These are phyloP conservation scores for Nidularia pulvinata DNA, from an alignment of 768 basidiomycete species.

Conservation along the genomic window DNA sequence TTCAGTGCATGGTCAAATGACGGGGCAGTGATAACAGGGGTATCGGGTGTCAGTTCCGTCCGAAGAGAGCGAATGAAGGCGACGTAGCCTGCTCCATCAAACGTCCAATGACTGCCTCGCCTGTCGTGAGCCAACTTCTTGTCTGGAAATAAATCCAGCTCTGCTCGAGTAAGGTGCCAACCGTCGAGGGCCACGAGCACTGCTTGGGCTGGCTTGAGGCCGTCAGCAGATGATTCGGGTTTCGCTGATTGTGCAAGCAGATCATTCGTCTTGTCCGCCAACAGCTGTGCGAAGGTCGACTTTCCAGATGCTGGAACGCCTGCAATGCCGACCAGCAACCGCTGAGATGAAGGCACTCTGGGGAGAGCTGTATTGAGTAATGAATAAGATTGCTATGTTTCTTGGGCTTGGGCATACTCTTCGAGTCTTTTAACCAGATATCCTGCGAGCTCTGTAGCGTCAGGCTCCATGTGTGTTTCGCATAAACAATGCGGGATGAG, in stretches of 20 bases:
- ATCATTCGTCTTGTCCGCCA: constrained; percentile 54
- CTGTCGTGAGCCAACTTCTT: constrained; percentile 77
- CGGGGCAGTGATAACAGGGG: constrained; percentile 57
- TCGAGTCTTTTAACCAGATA: constrained; percentile 22
- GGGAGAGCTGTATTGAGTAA: neutral
- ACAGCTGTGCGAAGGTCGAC: constrained; percentile 65
- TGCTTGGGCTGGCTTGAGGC: constrained; percentile 29
- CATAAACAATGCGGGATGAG: no score
- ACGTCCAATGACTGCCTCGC: constrained; percentile 91
- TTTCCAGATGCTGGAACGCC: constrained; percentile 91
- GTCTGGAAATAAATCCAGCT: constrained; percentile 77
- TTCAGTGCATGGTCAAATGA: constrained; percentile 89
- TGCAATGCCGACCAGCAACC: constrained; percentile 71
- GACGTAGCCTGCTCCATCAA: constrained; percentile 74
- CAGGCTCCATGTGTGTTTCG: constrained; percentile 14
- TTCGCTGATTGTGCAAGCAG: constrained; percentile 10
- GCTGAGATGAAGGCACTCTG: constrained; percentile 32
- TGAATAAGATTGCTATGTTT: neutral
- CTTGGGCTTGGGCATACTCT: constrained; percentile 25
- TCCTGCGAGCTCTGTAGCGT: constrained; percentile 16
- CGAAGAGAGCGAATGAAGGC: constrained; percentile 63
- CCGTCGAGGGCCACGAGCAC: constrained; percentile 85
- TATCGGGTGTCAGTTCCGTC: constrained; percentile 17
- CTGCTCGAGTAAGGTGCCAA: constrained; percentile 85
- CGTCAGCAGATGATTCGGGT: neutral